Evolutionary conservation across 2,329 filamentous ascomycete genomes (phyloP).

Genomic region (Beauveria medogensis): DNA sequence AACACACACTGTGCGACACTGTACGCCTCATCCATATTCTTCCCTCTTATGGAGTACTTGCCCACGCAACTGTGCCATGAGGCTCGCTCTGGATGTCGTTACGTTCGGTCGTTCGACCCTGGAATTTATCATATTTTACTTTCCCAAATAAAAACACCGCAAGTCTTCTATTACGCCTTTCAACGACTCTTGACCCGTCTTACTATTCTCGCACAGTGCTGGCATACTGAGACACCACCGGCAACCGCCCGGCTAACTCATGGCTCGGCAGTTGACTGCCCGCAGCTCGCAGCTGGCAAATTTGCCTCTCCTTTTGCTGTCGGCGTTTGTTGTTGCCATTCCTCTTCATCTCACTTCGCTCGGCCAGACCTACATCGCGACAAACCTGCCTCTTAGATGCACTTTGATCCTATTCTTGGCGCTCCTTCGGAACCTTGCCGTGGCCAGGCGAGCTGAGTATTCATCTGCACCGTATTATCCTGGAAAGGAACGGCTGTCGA

Average conservation of each 20-base stretch:
- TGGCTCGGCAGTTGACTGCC: background rate
- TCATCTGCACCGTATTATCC: constrained; percentile 3
- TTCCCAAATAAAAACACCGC: too few species aligned
- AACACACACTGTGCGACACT: too few species aligned
- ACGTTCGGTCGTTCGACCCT: too few species aligned
- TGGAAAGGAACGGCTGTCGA: constrained; percentile 1
- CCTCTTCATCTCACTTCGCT: background rate
- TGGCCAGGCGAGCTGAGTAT: constrained; percentile 6
- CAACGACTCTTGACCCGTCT: too few species aligned
- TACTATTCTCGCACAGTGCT: background rate
- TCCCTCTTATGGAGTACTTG: too few species aligned
- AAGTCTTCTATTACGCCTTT: too few species aligned
- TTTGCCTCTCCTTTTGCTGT: background rate
- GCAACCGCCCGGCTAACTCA: background rate
- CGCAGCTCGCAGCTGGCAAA: background rate
- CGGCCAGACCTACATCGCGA: background rate
- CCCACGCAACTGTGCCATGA: too few species aligned
- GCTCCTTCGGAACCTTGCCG: constrained; percentile 7
- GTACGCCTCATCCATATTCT: too few species aligned
- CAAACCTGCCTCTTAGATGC: background rate
- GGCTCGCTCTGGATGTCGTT: too few species aligned
- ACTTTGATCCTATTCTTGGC: background rate
- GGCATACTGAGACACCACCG: background rate
- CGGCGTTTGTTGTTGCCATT: background rate
- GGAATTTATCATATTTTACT: too few species aligned